These are phyloP conservation scores for Akanthomyces muscarius DNA, from an alignment of 2,329 filamentous ascomycete species.

Conservation along the genomic window DNA sequence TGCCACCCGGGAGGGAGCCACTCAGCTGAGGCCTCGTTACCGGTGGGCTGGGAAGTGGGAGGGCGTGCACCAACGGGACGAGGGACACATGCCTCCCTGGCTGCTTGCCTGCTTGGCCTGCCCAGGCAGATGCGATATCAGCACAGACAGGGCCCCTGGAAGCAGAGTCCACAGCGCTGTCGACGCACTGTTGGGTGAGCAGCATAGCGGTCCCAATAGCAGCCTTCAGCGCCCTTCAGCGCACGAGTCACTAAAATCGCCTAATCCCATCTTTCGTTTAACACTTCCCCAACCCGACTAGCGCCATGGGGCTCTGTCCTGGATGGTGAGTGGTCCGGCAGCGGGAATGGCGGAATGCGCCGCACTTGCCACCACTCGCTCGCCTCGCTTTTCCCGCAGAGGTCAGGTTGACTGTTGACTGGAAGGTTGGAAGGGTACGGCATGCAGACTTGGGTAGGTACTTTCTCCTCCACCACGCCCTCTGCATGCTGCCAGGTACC, in stretches of 20 bases:
- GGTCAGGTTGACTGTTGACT: too few species aligned
- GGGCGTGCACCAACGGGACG: background rate
- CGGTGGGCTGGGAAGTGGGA: background rate
- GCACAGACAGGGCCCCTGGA: too few species aligned
- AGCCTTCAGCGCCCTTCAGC: background rate
- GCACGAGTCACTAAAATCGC: background rate
- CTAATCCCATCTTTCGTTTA: slow-evolving; percentile 8
- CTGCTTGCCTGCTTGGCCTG: too few species aligned
- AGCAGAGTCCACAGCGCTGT: too few species aligned
- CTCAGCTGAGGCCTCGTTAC: slow-evolving; percentile 15
- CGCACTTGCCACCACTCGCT: slow-evolving; percentile 12
- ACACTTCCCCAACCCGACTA: slow-evolving; percentile 9
- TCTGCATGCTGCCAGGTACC: background rate
- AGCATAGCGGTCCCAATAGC: background rate
- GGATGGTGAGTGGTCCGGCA: background rate
- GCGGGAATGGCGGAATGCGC: slow-evolving; percentile 15
- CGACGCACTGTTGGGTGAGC: too few species aligned
- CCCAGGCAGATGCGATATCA: too few species aligned
- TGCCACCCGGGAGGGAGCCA: slow-evolving; percentile 1
- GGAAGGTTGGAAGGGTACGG: too few species aligned
- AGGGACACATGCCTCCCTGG: background rate
- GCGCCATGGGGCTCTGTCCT: background rate
- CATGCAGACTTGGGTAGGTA: background rate
- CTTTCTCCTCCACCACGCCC: background rate
- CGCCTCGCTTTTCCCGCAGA: slow-evolving; percentile 5